Evolutionary conservation across 176 grass and related monocot species (phyloP), one percentile per base, ranked within the genome.

Genomic region (Echinochloa phyllopogon): DNA sequence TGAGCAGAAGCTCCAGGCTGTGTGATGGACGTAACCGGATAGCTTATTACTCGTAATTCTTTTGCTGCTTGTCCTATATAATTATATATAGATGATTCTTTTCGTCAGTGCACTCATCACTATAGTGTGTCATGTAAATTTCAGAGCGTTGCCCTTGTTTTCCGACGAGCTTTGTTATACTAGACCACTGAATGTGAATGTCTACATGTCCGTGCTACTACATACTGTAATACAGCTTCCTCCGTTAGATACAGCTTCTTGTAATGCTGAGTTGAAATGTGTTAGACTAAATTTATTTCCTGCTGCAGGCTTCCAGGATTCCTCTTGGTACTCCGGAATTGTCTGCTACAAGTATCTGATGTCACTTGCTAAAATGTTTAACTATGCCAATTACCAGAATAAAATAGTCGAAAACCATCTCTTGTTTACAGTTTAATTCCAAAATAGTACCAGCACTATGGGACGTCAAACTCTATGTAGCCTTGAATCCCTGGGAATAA

Each of bases 1-100:
- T 12, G 93, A 96, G 51, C 93, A 94, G 80, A 94, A 92, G 60
- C 77, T 94, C 67, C 89, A 72, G 55, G 81, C 92, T 38, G 77
- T 92, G 73, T 99, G 76, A 95, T 52, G 36, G 20, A 14, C 13
- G 29, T 65, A 77, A 55, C 15, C 8, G 47, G 18, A 20, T 62
- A 14, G 8, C 49, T 75, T 61, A 53, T 39, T 11, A 8, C 2
- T 44, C 38, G 49, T 23, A 23, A 80, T 94, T 92, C 24, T 43
- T 85, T 92, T 82, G 36, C 82, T 53, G 65, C 29, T 80, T 82
- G 52, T 68, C 33, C 38, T 27, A 89, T 85, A 83, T 62, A 82
- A 23, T 29, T 27, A 89, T 85, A 83, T 62, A 82, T 87, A 85
- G 62, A 75, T 69, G 18, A 84, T 87, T 74, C 60, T 84, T 87